These are phyloP conservation scores for Amylostereum areolatum DNA, from an alignment of 1,284 basidiomycete species.

Conservation along the genomic window DNA sequence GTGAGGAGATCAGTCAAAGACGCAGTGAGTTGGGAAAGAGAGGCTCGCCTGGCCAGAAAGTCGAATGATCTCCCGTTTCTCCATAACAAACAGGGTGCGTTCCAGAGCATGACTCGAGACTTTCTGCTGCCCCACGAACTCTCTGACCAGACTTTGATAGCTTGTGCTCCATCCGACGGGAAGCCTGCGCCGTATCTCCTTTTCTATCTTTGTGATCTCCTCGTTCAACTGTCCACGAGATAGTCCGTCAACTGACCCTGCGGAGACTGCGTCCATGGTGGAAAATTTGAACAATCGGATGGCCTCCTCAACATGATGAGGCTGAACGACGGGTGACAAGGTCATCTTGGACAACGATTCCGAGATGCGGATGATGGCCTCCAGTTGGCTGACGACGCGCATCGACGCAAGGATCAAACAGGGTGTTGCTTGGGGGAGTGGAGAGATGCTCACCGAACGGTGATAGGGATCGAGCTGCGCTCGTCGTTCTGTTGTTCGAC, in stretches of 20 bases:
- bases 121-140: constrained; percentile 92
- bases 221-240: constrained; percentile 91
- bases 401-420: not conserved
- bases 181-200: constrained; percentile 81
- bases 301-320: constrained; percentile 96
- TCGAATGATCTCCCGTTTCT: constrained; percentile 91
- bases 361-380: constrained; percentile 98
- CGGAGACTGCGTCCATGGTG: constrained; percentile 98
- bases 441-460: constrained; percentile 68
- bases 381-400: constrained; percentile 71
- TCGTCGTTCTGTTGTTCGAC: constrained; percentile 98
- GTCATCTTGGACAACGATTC: constrained; percentile 96
- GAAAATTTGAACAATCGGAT: constrained; percentile 98
- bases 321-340: constrained; percentile 79
- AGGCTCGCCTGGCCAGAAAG: constrained; percentile 71
- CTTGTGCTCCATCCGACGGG: constrained; percentile 98
- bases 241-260: constrained; percentile 88
- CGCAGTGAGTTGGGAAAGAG: not conserved
- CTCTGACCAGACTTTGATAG: constrained; percentile 89
- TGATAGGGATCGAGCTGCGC: constrained; percentile 96
- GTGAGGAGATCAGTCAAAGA: constrained; percentile 2
- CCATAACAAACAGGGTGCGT: constrained; percentile 85
- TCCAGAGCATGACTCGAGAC: constrained; percentile 92
- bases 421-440: not conserved
- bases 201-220: constrained; percentile 91